phyloP scores from a whole-genome alignment of 257 asterid genomes.

The Thymus quinquecostatus region DNA sequence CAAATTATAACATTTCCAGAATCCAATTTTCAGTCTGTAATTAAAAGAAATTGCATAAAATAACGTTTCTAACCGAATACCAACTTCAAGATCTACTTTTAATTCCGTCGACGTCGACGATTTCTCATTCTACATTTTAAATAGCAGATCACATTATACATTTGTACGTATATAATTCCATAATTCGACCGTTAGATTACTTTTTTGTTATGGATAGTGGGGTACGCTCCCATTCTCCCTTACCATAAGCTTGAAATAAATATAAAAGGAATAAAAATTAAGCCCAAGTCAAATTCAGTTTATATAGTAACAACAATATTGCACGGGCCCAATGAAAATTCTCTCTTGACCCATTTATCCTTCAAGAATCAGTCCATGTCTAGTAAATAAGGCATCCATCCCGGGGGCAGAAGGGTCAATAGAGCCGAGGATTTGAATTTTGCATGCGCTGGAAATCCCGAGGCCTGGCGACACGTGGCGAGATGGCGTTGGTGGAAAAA shows the following conservation, averaged over 20 bases:
- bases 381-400: not conserved
- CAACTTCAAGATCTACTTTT: too few species aligned
- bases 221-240: slow-evolving; percentile 40
- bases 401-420: slow-evolving; percentile 35
- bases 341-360: slow-evolving; percentile 24
- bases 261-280: not conserved
- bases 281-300: not conserved
- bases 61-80: too few species aligned
- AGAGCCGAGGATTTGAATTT: slow-evolving; percentile 12
- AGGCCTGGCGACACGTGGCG: slow-evolving; percentile 32
- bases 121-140: too few species aligned
- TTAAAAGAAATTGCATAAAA: too few species aligned
- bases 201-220: slow-evolving; percentile 5
- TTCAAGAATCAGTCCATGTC: not conserved
- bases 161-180: not conserved
- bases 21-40: too few species aligned
- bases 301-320: not conserved
- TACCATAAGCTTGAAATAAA: slow-evolving; percentile 5
- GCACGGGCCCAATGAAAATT: not conserved
- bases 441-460: slow-evolving; percentile 31
- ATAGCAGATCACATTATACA: too few species aligned
- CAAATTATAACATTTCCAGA: too few species aligned
- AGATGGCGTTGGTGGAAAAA: not conserved
- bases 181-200: slow-evolving; percentile 48
- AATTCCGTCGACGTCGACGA: too few species aligned